A percentile compares a stretch with the other conserved stretches of the same genome.
phyloP scores from a whole-genome alignment of 2,329 filamentous ascomycete genomes.

The Xylariaceae sp. region DNA sequence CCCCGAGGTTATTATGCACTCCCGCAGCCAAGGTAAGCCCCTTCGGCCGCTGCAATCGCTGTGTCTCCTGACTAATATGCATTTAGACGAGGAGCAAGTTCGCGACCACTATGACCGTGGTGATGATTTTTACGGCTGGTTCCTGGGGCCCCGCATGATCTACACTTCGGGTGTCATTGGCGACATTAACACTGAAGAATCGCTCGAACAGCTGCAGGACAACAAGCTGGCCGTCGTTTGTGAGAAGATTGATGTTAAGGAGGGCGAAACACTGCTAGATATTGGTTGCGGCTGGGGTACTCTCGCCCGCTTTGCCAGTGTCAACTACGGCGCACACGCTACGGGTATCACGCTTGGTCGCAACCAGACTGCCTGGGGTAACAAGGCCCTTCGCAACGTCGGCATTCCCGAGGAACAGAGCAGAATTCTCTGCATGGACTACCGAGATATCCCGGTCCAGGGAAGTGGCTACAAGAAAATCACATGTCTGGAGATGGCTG shows the following conservation, averaged over 20 bases:
- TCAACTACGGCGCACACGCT: slow-evolving; percentile 81
- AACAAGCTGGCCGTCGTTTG: slow-evolving; percentile 95
- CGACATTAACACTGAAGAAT: slow-evolving; percentile 82
- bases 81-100: slow-evolving; percentile 88
- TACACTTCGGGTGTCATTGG: slow-evolving; percentile 95
- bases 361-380: slow-evolving; percentile 97
- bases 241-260: slow-evolving; percentile 85
- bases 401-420: slow-evolving; percentile 85
- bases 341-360: slow-evolving; percentile 91
- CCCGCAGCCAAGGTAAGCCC: slow-evolving; percentile 71
- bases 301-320: slow-evolving; percentile 85
- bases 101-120: slow-evolving; percentile 97
- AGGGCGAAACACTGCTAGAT: slow-evolving; percentile 80
- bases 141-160: slow-evolving; percentile 97
- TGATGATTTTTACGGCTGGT: slow-evolving; percentile 98
- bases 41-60: neutral
- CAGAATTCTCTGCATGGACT: slow-evolving; percentile 92
- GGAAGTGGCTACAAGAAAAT: slow-evolving; percentile 86
- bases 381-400: slow-evolving; percentile 77
- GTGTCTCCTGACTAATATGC: slow-evolving; percentile 9
- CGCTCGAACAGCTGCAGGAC: slow-evolving; percentile 91
- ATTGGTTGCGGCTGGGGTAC: slow-evolving; percentile 99
- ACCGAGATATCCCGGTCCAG: slow-evolving; percentile 84
- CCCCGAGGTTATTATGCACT: slow-evolving; percentile 89
- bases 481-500: slow-evolving; percentile 96